Percentiles rank a stretch among this genome's conserved stretches.
These are phyloP conservation scores for Apocynum venetum DNA, from an alignment of 257 asterid species.

Conservation along the genomic window DNA sequence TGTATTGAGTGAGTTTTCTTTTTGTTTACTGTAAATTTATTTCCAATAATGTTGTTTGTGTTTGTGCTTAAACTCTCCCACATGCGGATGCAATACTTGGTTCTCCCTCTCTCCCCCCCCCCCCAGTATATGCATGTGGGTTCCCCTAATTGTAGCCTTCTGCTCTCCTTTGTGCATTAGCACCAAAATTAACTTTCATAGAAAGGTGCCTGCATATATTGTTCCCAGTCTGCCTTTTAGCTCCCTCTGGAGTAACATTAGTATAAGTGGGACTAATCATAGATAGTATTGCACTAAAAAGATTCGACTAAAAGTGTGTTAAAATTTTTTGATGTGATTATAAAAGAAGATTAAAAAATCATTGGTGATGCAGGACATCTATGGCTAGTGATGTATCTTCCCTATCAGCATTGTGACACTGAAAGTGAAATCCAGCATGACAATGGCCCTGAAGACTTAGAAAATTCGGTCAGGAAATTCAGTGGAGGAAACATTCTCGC, in stretches of 20 bases:
- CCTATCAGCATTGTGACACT: conserved; percentile 29
- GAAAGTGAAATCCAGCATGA: conserved; percentile 45
- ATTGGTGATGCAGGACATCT: conserved; percentile 43
- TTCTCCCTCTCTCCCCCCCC: background rate
- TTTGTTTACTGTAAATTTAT: conserved; percentile 9
- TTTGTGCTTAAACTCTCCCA: background rate
- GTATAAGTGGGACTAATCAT: background rate
- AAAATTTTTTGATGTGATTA: conserved; percentile 1
- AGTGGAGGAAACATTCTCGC: conserved; percentile 31
- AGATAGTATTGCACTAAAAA: background rate
- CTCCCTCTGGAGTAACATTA: background rate
- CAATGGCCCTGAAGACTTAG: conserved; percentile 48
- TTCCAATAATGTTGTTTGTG: background rate
- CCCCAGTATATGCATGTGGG: background rate
- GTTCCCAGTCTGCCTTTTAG: background rate
- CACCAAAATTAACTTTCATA: background rate
- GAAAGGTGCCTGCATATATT: background rate
- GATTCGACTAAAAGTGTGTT: background rate
- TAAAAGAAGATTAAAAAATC: background rate
- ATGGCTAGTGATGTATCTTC: conserved; percentile 39
- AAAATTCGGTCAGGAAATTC: conserved; percentile 39
- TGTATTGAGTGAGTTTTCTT: conserved; percentile 56
- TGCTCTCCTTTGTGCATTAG: background rate
- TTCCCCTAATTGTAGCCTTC: background rate
- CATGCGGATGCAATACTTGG: background rate